Conservation (phyloP, 805 yeast genomes). For the Dipodascopsis tothii region DNA sequence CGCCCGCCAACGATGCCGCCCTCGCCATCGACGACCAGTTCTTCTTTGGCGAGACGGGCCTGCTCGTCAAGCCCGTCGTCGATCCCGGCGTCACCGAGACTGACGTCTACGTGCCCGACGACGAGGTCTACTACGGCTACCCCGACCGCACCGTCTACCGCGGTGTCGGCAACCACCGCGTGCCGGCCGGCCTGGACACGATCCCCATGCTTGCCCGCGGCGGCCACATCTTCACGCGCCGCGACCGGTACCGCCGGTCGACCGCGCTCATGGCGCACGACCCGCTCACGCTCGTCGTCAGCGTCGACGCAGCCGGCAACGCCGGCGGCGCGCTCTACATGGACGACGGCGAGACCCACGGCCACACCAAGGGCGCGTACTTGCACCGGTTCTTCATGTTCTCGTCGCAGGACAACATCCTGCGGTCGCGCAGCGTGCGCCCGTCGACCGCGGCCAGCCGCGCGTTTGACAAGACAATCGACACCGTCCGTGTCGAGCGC, state of each 20-base stretch:
- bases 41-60: conserved; percentile 60
- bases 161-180: conserved; percentile 37
- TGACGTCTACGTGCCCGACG: conserved; percentile 45
- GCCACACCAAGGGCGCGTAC: conserved; percentile 46
- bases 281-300: conserved; percentile 70
- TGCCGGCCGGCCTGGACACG: conserved; percentile 45
- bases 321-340: conserved; percentile 60
- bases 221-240: conserved; percentile 65
- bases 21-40: conserved; percentile 76
- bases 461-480: conserved; percentile 26
- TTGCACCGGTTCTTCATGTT: conserved; percentile 37
- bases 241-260: conserved; percentile 73
- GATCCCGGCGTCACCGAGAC: conserved; percentile 41
- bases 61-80: conserved; percentile 75
- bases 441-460: conserved; percentile 8
- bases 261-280: conserved; percentile 66
- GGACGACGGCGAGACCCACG: conserved; percentile 79
- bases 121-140: conserved; percentile 35
- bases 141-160: conserved; percentile 24
- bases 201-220: conserved; percentile 71
- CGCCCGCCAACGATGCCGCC: conserved; percentile 35
- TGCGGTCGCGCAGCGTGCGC: conserved; percentile 25
- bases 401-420: conserved; percentile 31
- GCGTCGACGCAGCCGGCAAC: conserved; percentile 39
- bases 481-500: conserved; percentile 45